Percentiles rank a stretch among this genome's conserved stretches.
Conservation (phyloP, 2,329 filamentous ascomycete genomes). For the Acarospora socialis region DNA sequence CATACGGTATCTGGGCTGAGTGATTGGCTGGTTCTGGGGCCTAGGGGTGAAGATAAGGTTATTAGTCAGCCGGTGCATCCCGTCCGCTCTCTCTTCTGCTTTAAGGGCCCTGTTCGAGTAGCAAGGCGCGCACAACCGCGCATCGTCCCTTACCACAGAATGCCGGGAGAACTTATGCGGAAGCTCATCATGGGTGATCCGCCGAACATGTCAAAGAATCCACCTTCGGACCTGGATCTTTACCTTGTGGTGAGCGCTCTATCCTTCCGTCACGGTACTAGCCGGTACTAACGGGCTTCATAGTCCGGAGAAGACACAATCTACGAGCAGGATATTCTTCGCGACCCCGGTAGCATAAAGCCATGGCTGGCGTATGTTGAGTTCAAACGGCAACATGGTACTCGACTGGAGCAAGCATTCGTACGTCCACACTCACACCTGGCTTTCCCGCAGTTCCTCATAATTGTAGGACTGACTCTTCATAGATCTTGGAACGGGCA, state of each 20-base stretch:
- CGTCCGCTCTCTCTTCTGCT: too few relatives aligned
- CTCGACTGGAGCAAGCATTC: constrained; percentile 69
- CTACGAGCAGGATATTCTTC: constrained; percentile 91
- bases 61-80: constrained; percentile 1
- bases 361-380: constrained; percentile 92
- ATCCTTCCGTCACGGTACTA: background rate
- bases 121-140: too few relatives aligned
- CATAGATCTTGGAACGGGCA: constrained; percentile 67
- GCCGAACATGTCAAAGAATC: constrained; percentile 29
- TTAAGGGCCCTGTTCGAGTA: too few relatives aligned
- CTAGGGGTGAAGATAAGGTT: constrained; percentile 2
- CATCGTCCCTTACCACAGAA: too few relatives aligned
- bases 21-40: too few relatives aligned
- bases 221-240: constrained; percentile 28
- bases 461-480: background rate
- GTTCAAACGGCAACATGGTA: constrained; percentile 80
- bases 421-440: constrained; percentile 31
- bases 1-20: too few relatives aligned
- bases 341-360: constrained; percentile 71
- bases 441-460: constrained; percentile 2
- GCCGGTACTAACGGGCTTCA: background rate
- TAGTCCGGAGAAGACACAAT: constrained; percentile 78
- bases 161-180: constrained; percentile 36
- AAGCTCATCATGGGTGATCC: constrained; percentile 30
- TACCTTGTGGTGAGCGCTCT: constrained; percentile 30